Conservation (phyloP, 1,284 basidiomycete species). For the Anthracocystis panici-leucophaei region DNA sequence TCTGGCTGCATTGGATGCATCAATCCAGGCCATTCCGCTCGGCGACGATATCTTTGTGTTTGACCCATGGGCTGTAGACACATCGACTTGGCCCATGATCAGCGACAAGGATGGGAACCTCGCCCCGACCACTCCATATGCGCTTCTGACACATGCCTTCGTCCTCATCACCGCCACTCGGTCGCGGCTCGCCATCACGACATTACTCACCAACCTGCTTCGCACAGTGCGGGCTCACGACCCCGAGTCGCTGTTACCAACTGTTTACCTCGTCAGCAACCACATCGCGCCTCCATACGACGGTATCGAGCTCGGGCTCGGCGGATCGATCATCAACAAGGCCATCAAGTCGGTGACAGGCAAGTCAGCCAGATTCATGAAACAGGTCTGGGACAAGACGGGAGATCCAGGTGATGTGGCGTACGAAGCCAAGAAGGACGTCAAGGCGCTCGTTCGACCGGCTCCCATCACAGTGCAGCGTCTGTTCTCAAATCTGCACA, state of each 20-base stretch:
- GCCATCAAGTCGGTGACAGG: conserved; percentile 87
- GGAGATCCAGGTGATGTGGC: conserved; percentile 69
- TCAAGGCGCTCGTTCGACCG: conserved; percentile 63
- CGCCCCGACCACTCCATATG: conserved; percentile 76
- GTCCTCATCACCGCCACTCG: conserved; percentile 80
- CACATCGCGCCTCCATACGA: conserved; percentile 78
- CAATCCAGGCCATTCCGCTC: conserved; percentile 58
- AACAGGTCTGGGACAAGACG: conserved; percentile 72
- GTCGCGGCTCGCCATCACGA: conserved; percentile 83
- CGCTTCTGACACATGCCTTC: conserved; percentile 83
- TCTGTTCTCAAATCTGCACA: conserved; percentile 68
- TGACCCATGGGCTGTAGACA: conserved; percentile 55
- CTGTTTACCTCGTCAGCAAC: conserved; percentile 92
- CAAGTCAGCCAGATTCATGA: conserved; percentile 77
- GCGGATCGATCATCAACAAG: conserved; percentile 78
- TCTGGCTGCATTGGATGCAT: conserved; percentile 47
- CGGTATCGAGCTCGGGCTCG: conserved; percentile 70
- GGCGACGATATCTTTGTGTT: conserved; percentile 68
- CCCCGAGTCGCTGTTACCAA: conserved; percentile 78
- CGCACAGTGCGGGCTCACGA: conserved; percentile 79
- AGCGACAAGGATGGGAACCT: conserved; percentile 20
- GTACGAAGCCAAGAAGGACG: conserved; percentile 63
- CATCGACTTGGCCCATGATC: conserved; percentile 53
- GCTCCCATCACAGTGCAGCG: conserved; percentile 61
- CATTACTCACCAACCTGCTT: conserved; percentile 83